Evolutionary conservation across 257 asterid genomes (phyloP).

Genomic region (Lithospermum erythrorhizon): DNA sequence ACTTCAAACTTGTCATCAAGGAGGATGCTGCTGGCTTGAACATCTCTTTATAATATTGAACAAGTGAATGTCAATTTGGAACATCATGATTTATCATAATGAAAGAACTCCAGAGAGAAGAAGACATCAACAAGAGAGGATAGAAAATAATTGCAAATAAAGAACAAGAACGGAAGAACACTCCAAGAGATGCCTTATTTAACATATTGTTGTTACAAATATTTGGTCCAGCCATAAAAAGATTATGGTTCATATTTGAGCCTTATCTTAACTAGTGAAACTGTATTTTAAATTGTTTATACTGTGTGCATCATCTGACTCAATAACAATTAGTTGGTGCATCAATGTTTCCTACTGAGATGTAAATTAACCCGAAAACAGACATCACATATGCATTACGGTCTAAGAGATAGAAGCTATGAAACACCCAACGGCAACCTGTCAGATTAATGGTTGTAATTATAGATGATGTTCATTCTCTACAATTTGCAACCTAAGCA

Average conservation of each 20-base stretch:
- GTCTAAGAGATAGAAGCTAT: too few relatives aligned
- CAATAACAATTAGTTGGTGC: neutral
- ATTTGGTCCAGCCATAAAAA: neutral
- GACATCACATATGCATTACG: too few relatives aligned
- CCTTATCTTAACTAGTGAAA: neutral
- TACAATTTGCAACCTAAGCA: too few relatives aligned
- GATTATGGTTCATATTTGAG: neutral
- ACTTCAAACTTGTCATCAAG: conserved; percentile 96
- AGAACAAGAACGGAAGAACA: neutral
- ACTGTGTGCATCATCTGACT: neutral
- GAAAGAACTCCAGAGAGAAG: neutral
- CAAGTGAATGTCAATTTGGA: conserved; percentile 7
- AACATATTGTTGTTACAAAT: neutral
- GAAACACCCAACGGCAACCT: too few relatives aligned
- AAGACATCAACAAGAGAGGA: neutral
- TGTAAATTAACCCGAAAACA: too few relatives aligned
- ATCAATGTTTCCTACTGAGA: too few relatives aligned
- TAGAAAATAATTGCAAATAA: neutral
- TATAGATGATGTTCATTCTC: too few relatives aligned
- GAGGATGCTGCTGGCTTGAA: conserved; percentile 94
- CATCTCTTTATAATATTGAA: conserved; percentile 48
- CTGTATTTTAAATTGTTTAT: neutral
- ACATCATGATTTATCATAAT: neutral
- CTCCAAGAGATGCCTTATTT: neutral
- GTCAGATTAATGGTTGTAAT: too few relatives aligned